Evolutionary conservation across 306 rosid genomes (phyloP).

Genomic region (Cercis canadensis): DNA sequence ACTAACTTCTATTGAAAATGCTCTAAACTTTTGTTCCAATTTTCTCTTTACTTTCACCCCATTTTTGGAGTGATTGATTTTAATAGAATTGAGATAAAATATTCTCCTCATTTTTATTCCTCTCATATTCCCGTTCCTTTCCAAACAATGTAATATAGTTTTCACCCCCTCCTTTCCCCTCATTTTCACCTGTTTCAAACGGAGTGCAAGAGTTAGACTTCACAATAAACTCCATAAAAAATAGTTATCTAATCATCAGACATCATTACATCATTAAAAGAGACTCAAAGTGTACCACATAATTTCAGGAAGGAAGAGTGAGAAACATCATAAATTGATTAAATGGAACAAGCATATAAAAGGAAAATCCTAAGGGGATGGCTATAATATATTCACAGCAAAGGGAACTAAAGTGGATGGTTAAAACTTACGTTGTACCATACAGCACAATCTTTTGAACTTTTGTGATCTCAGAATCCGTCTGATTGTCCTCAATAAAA

Average conservation of each 20-base stretch:
- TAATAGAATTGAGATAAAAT: too few relatives aligned
- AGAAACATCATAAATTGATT: conserved; percentile 5
- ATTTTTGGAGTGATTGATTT: too few relatives aligned
- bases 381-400: not conserved
- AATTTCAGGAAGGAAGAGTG: conserved; percentile 11
- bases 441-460: conserved; percentile 81
- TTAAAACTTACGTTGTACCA: conserved; percentile 85
- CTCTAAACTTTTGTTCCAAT: not conserved
- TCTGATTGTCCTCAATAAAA: conserved; percentile 92
- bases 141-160: too few relatives aligned
- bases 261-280: not conserved
- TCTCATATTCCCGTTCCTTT: too few relatives aligned
- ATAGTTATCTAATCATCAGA: conserved; percentile 1
- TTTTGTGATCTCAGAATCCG: conserved; percentile 75
- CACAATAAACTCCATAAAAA: conserved; percentile 5
- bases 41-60: too few relatives aligned
- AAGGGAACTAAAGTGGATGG: conserved; percentile 6
- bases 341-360: conserved; percentile 10
- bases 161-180: too few relatives aligned
- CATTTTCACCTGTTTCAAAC: too few relatives aligned
- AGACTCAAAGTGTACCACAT: not conserved
- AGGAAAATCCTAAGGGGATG: not conserved
- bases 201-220: not conserved
- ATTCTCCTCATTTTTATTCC: too few relatives aligned
- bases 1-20: too few relatives aligned